Conservation (phyloP, 2,329 filamentous ascomycete genomes). For the Ophiostoma pallidulum region DNA sequence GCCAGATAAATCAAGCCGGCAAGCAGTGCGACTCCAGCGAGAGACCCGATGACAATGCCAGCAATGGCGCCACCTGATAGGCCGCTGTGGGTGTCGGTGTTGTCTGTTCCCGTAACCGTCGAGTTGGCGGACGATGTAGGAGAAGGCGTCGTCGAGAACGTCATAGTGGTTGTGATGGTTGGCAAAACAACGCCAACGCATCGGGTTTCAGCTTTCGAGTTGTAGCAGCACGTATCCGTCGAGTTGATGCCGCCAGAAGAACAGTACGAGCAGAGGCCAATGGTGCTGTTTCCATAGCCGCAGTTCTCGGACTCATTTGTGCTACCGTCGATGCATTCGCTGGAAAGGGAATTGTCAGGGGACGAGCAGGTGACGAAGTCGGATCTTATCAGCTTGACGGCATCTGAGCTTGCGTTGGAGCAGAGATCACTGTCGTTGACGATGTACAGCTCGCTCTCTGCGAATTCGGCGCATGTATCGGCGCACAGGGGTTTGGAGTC, state of each 20-base stretch:
- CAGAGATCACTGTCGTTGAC: slow-evolving; percentile 67
- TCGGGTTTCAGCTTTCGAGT: slow-evolving; percentile 60
- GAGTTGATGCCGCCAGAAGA: slow-evolving; percentile 74
- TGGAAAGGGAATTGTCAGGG: slow-evolving; percentile 68
- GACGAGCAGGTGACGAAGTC: slow-evolving; percentile 87
- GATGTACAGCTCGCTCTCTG: slow-evolving; percentile 80
- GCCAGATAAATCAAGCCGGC: slow-evolving; percentile 61
- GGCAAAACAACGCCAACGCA: slow-evolving; percentile 75
- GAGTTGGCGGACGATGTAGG: slow-evolving; percentile 37
- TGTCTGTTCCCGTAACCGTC: slow-evolving; percentile 14
- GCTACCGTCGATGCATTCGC: slow-evolving; percentile 63
- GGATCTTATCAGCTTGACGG: slow-evolving; percentile 70
- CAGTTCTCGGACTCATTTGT: slow-evolving; percentile 81
- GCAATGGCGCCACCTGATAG: slow-evolving; percentile 84
- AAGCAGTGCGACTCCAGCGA: slow-evolving; percentile 63
- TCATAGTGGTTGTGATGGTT: slow-evolving; percentile 59
- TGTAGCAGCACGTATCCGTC: slow-evolving; percentile 91
- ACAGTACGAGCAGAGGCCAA: slow-evolving; percentile 83
- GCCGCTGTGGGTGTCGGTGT: slow-evolving; percentile 23
- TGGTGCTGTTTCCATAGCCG: slow-evolving; percentile 62
- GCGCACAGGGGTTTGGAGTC: slow-evolving; percentile 73
- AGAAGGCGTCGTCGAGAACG: slow-evolving; percentile 40
- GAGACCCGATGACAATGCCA: slow-evolving; percentile 74
- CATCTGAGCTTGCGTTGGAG: slow-evolving; percentile 52
- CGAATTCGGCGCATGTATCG: slow-evolving; percentile 73